Evolutionary conservation across 1,284 basidiomycete genomes (phyloP), one percentile per base, ranked within the genome.

Genomic region (Kalmanozyma brasiliensis): DNA sequence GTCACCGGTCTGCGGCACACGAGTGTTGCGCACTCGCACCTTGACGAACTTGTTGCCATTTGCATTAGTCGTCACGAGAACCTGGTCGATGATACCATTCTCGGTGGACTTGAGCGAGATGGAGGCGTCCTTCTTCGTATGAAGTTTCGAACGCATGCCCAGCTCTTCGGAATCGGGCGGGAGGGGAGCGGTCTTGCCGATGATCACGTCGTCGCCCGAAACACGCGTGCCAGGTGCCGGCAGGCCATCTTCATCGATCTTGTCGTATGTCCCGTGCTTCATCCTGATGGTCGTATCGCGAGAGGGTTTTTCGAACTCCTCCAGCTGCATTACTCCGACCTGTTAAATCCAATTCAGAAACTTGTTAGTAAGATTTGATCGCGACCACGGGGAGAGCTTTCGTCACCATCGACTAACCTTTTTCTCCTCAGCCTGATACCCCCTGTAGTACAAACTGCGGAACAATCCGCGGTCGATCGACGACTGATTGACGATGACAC

Each of bases 401-500:
- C n/a, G n/a, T n/a, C n/a, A n/a, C n/a, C n/a, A n/a, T n/a, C n/a
- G n/a, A n/a, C n/a, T n/a, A n/a, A n/a, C 91, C 85, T 93, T 94
- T 87, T 98, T 98, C 85, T 98, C 95, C 61, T 94, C 87, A 83
- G 98, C 95, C 89, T 93, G 82, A 83, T 98, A 98, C 66, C 93
- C 94, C 75, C 96, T 89, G 84, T 97, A 98, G 84, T 98, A 99
- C 80, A 99, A 90, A 85, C 94, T 96, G 26, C 95, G 89, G 90
- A 99, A 98, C 32, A 99, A 87, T 62, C 96, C 95, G 56, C 96
- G 91, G 81, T 98, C 95, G 78, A 98, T 93, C 19, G 95, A 96
- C 71, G 91, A 93, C 84, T 99, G 95, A 83, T 98, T 98, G 95
- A 98, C 97, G 84, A 99, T 98, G 83, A 99, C 95, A 71, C 96